phyloP scores from a whole-genome alignment of 176 grass and related monocot genomes.

The Musa schizocarpa region DNA sequence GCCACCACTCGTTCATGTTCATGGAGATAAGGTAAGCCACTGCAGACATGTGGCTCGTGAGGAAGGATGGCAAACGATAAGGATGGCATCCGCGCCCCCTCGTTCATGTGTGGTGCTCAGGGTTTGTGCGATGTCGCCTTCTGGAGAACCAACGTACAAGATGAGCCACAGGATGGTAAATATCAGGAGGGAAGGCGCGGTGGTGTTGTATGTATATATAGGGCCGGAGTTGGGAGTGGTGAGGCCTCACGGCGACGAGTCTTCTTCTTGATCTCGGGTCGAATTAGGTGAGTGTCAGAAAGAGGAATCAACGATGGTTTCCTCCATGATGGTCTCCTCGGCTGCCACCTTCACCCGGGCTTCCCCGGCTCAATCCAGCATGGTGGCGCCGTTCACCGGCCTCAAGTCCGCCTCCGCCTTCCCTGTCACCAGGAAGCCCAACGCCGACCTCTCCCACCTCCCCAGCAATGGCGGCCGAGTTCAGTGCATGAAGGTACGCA shows the following conservation, averaged over 20 bases:
- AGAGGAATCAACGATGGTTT: background rate
- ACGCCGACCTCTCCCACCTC: slow-evolving; percentile 8
- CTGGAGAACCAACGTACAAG: background rate
- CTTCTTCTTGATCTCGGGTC: background rate
- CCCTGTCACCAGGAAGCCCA: slow-evolving; percentile 3
- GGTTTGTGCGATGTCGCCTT: background rate
- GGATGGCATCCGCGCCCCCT: too few species aligned
- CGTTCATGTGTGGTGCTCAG: background rate
- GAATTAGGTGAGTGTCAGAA: too few species aligned
- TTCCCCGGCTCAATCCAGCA: background rate
- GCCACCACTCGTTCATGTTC: too few species aligned
- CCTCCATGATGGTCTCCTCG: slow-evolving; percentile 1
- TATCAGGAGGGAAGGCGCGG: background rate
- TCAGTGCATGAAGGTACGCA: slow-evolving; percentile 2
- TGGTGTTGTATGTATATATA: background rate
- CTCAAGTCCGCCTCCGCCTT: slow-evolving; percentile 10
- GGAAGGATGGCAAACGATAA: too few species aligned
- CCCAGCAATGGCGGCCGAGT: slow-evolving; percentile 10
- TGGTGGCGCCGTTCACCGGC: slow-evolving; percentile 6
- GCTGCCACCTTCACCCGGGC: background rate
- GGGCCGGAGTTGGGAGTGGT: background rate
- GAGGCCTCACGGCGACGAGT: background rate
- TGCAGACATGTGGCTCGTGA: too few species aligned
- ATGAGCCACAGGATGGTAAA: background rate
- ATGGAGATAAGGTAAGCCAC: too few species aligned